Conservation (phyloP, 768 basidiomycete genomes). For the Lepiota venenata region DNA sequence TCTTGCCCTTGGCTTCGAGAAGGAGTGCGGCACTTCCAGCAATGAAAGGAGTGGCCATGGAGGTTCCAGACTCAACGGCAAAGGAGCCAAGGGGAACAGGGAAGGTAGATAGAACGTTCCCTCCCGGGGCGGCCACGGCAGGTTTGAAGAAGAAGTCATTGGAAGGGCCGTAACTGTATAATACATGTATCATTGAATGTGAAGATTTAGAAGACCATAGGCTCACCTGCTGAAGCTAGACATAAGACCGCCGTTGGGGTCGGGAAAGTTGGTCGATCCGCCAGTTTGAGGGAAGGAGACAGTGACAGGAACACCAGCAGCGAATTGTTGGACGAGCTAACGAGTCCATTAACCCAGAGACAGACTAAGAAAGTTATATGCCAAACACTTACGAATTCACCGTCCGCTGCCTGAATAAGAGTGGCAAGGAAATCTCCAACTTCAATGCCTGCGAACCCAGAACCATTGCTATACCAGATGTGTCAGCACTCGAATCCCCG, state of each 20-base stretch:
- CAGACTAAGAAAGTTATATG: background rate
- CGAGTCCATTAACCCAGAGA: background rate
- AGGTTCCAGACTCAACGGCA: slow-evolving; percentile 40
- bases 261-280: slow-evolving; percentile 38
- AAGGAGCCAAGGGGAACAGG: slow-evolving; percentile 38
- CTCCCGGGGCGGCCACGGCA: slow-evolving; percentile 49
- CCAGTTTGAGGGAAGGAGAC: slow-evolving; percentile 48
- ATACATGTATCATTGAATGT: background rate
- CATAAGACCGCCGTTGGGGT: slow-evolving; percentile 53
- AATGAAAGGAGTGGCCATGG: slow-evolving; percentile 43
- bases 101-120: slow-evolving; percentile 45
- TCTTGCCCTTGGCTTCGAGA: slow-evolving; percentile 36
- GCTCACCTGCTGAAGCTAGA: slow-evolving; percentile 43
- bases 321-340: slow-evolving; percentile 50
- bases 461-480: slow-evolving; percentile 38
- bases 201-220: background rate
- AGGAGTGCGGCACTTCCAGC: slow-evolving; percentile 43
- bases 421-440: slow-evolving; percentile 46
- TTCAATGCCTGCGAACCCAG: slow-evolving; percentile 37
- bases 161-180: slow-evolving; percentile 48
- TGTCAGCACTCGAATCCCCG: background rate
- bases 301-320: slow-evolving; percentile 36
- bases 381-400: slow-evolving; percentile 43
- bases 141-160: slow-evolving; percentile 60
- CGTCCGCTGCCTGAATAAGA: slow-evolving; percentile 53